phyloP scores from a whole-genome alignment of 2,329 filamentous ascomycete species.

The Trichoderma guizhouense region DNA sequence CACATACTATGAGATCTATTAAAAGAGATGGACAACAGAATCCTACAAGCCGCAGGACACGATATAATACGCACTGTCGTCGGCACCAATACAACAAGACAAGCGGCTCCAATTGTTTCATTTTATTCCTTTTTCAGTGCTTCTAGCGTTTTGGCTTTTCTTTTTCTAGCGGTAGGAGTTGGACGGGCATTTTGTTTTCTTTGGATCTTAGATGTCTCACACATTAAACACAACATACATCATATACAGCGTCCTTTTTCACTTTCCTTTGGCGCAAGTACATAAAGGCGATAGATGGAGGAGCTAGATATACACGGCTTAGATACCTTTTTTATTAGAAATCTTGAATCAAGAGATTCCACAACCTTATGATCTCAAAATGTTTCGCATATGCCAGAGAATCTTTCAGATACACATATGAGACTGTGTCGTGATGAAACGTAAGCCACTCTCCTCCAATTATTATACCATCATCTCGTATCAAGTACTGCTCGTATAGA shows the following conservation, averaged over 20 bases:
- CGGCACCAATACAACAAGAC: neutral
- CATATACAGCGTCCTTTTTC: neutral
- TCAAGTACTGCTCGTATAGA: neutral
- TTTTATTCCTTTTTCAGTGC: neutral
- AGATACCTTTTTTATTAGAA: neutral
- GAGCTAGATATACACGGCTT: neutral
- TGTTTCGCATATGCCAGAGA: neutral
- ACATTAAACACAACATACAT: neutral
- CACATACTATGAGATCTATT: neutral
- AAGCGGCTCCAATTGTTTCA: neutral
- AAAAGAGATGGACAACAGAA: neutral
- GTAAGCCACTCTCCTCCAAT: neutral
- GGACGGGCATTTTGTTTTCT: neutral
- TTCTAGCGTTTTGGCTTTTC: neutral
- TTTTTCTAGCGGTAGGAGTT: neutral
- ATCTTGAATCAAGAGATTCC: neutral
- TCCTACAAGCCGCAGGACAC: neutral
- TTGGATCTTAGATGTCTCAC: neutral
- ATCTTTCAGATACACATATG: neutral
- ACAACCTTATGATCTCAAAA: neutral
- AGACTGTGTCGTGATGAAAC: neutral
- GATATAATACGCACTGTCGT: neutral
- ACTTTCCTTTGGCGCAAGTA: neutral
- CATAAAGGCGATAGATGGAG: neutral
- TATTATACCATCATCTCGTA: neutral